A percentile compares a stretch with the other conserved stretches of the same genome.
Evolutionary conservation across 495 filamentous ascomycete species (phyloP).

Genomic region (Bombardia bombarda): DNA sequence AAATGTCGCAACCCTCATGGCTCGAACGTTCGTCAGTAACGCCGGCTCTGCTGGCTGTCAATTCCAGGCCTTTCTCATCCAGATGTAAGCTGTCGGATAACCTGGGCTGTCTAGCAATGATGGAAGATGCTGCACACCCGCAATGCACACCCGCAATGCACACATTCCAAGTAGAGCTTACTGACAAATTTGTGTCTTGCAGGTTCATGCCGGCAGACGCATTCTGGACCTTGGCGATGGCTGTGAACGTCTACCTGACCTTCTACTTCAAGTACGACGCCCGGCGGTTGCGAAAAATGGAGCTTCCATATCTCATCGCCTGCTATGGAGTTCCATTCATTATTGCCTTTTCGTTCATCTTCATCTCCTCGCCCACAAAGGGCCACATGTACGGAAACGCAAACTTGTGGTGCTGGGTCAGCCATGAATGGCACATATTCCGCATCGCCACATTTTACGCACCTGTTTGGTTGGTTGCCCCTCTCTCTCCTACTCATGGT

Average conservation of each 20-base stretch:
- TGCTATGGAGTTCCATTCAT: conserved; percentile 76
- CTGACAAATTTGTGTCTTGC: conserved; percentile 1
- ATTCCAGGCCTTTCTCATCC: conserved; percentile 64
- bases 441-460: conserved; percentile 76
- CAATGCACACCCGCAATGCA: too few relatives aligned
- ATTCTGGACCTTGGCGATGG: conserved; percentile 78
- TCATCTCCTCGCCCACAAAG: conserved; percentile 41
- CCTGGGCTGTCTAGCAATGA: too few relatives aligned
- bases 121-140: too few relatives aligned
- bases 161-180: too few relatives aligned
- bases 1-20: conserved; percentile 72
- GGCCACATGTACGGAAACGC: conserved; percentile 69
- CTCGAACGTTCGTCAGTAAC: conserved; percentile 45
- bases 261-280: conserved; percentile 73
- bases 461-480: conserved; percentile 59
- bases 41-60: conserved; percentile 53
- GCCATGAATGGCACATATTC: conserved; percentile 56
- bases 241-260: conserved; percentile 78
- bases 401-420: conserved; percentile 80
- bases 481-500: background rate
- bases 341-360: conserved; percentile 60
- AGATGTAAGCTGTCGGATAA: conserved; percentile 67
- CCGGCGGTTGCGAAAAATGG: conserved; percentile 56
- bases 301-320: conserved; percentile 60
- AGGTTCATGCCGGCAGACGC: conserved; percentile 79